Percentiles rank a stretch among this genome's conserved stretches.
phyloP scores from a whole-genome alignment of 768 basidiomycete genomes.

The Boletus reticulatus region DNA sequence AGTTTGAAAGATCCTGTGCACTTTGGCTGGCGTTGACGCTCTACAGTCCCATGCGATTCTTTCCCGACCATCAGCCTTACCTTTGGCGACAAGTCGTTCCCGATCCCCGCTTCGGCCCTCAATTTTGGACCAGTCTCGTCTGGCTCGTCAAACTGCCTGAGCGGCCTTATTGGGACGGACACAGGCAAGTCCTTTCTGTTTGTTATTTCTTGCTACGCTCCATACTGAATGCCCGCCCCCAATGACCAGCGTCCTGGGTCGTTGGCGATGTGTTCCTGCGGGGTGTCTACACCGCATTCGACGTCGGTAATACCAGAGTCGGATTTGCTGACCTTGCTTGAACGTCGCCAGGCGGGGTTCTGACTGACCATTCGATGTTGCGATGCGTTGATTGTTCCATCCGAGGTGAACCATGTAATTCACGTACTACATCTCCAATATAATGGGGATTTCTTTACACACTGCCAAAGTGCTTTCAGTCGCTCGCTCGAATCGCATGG shows the following conservation, averaged over 20 bases:
- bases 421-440: too few species aligned
- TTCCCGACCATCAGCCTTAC: slow-evolving; percentile 32
- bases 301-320: slow-evolving; percentile 33
- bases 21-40: not conserved
- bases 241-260: slow-evolving; percentile 25
- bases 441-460: too few species aligned
- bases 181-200: not conserved
- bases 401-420: too few species aligned
- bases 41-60: slow-evolving; percentile 27
- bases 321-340: slow-evolving; percentile 33
- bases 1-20: not conserved
- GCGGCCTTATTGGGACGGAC: slow-evolving; percentile 29
- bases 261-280: slow-evolving; percentile 40
- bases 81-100: slow-evolving; percentile 37
- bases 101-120: slow-evolving; percentile 29
- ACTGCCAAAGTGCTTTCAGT: too few species aligned
- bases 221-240: not conserved
- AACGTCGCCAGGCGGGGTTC: not conserved
- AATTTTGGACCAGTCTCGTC: slow-evolving; percentile 35
- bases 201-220: not conserved
- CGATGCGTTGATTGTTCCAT: too few species aligned
- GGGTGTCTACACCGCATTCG: slow-evolving; percentile 43
- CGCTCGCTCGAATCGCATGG: too few species aligned
- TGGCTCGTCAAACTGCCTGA: slow-evolving; percentile 30
- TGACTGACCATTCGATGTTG: too few species aligned